Percentiles rank a stretch among this genome's conserved stretches.
These are phyloP conservation scores for Quillaja saponaria DNA, from an alignment of 306 rosid species.

Conservation along the genomic window DNA sequence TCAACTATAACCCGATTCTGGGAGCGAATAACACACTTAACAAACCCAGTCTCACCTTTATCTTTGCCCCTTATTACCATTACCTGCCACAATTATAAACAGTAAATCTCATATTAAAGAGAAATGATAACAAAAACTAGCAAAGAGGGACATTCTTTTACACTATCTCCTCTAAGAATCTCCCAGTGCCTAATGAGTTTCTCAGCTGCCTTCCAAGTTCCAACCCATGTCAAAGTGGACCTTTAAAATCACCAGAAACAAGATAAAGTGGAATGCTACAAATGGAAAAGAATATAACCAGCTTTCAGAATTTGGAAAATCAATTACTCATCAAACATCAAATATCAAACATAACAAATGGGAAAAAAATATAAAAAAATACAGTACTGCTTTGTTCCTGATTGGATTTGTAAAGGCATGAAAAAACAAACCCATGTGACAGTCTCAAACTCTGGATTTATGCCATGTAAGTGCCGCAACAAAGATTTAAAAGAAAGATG, in stretches of 20 bases:
- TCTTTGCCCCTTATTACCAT: conserved; percentile 92
- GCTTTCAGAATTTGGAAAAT: neutral
- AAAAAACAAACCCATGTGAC: no score
- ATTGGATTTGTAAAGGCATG: no score
- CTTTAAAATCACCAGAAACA: conserved; percentile 4
- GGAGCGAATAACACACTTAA: conserved; percentile 84
- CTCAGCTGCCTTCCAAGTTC: conserved; percentile 98
- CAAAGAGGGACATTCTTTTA: conserved; percentile 24
- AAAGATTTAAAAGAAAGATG: no score
- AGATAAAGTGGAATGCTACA: neutral
- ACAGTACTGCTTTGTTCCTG: neutral
- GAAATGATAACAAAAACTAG: neutral
- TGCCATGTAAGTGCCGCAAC: no score
- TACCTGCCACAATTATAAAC: conserved; percentile 49
- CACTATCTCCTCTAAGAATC: conserved; percentile 87
- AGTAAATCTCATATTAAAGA: neutral
- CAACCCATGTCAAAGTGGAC: conserved; percentile 68
- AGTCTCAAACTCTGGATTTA: no score
- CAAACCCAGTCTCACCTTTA: conserved; percentile 70
- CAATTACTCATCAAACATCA: neutral
- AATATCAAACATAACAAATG: neutral
- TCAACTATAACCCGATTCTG: conserved; percentile 94
- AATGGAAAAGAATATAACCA: no score
- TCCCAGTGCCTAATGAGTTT: conserved; percentile 92
- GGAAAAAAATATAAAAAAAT: no score